phyloP scores from a whole-genome alignment of 2,329 filamentous ascomycete genomes.

The Fonsecaea erecta region DNA sequence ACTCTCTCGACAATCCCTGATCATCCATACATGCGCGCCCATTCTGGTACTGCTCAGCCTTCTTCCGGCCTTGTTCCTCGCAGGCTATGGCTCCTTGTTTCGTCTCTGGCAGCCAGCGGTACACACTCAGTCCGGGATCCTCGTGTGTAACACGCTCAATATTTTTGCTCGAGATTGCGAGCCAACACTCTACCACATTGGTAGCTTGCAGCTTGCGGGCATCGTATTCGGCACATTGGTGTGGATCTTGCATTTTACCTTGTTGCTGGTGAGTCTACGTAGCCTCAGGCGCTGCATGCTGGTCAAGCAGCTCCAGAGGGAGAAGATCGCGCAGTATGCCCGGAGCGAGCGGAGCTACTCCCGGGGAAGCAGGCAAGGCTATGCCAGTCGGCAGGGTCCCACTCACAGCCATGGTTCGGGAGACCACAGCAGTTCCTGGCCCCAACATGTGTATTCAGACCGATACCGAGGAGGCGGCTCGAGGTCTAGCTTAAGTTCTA shows the following conservation, averaged over 20 bases:
- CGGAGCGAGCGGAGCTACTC: slow-evolving; percentile 13
- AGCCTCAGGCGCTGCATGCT: slow-evolving; percentile 24
- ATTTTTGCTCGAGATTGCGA: slow-evolving; percentile 40
- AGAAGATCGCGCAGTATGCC: slow-evolving; percentile 31
- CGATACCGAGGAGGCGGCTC: slow-evolving; percentile 13
- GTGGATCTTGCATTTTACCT: slow-evolving; percentile 36
- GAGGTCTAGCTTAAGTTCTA: slow-evolving; percentile 10
- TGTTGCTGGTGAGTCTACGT: slow-evolving; percentile 26
- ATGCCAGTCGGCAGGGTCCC: slow-evolving; percentile 1
- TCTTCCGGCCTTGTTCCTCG: slow-evolving; percentile 39
- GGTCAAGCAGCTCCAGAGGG: slow-evolving; percentile 29
- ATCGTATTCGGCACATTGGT: slow-evolving; percentile 39
- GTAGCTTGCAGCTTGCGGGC: slow-evolving; percentile 40
- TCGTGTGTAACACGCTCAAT: slow-evolving; percentile 39
- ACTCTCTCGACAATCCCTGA: slow-evolving; percentile 9
- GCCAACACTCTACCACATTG: slow-evolving; percentile 41
- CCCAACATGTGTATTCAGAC: slow-evolving; percentile 5
- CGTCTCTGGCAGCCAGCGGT: slow-evolving; percentile 39
- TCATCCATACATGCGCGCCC: slow-evolving; percentile 28
- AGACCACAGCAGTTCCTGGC: slow-evolving; percentile 11
- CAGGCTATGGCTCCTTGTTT: slow-evolving; percentile 41
- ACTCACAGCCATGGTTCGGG: slow-evolving; percentile 9
- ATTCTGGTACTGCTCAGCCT: slow-evolving; percentile 34
- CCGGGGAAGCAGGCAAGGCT: slow-evolving; percentile 6
- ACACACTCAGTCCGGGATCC: slow-evolving; percentile 29